A percentile compares a stretch with the other conserved stretches of the same genome.
Conservation (phyloP, 257 asterid species). For the Fraxinus americana region DNA sequence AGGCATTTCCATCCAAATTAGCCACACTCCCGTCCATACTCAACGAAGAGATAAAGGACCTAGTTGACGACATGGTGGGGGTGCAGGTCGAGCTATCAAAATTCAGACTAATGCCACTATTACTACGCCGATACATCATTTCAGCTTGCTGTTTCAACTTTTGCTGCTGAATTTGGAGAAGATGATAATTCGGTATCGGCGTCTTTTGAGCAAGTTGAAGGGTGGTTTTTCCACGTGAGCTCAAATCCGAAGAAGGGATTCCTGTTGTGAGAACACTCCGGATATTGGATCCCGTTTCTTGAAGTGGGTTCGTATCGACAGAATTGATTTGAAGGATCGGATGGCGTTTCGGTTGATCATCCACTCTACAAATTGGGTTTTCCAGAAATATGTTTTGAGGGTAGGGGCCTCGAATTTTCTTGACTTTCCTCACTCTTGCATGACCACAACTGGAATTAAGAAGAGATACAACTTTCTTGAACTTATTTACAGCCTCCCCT, state of each 20-base stretch:
- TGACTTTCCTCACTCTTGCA: constrained; percentile 76
- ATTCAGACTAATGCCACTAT: constrained; percentile 79
- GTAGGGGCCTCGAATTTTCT: constrained; percentile 41
- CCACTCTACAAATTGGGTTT: constrained; percentile 36
- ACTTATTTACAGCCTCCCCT: constrained; percentile 66
- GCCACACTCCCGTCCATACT: constrained; percentile 88
- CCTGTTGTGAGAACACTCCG: constrained; percentile 52
- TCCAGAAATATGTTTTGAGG: constrained; percentile 71
- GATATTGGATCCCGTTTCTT: constrained; percentile 41
- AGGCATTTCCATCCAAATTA: constrained; percentile 61
- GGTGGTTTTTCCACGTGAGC: constrained; percentile 48
- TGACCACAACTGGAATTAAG: constrained; percentile 70
- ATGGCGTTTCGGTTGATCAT: constrained; percentile 52
- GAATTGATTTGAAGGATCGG: constrained; percentile 40
- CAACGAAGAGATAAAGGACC: constrained; percentile 84
- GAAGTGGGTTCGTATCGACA: constrained; percentile 28
- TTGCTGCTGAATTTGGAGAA: constrained; percentile 58
- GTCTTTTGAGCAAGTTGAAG: constrained; percentile 49
- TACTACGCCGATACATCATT: constrained; percentile 54
- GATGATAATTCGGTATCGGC: constrained; percentile 37
- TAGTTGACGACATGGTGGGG: constrained; percentile 80
- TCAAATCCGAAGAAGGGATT: constrained; percentile 55
- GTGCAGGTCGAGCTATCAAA: constrained; percentile 82
- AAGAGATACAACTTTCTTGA: constrained; percentile 73
- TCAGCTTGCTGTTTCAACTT: constrained; percentile 66